phyloP scores from a whole-genome alignment of 495 filamentous ascomycete genomes.

The Daldinia grandis region DNA sequence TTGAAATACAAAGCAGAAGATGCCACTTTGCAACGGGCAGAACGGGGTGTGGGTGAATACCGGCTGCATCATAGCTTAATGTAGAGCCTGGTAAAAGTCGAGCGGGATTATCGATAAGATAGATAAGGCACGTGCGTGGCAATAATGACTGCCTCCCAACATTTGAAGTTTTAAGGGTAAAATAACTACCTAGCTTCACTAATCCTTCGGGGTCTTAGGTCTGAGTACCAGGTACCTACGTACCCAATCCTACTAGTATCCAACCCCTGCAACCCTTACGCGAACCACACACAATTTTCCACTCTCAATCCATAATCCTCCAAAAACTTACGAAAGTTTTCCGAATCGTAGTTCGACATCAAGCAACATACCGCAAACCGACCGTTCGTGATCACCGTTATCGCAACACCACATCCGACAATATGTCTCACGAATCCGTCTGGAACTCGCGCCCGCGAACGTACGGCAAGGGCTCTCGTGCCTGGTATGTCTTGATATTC shows the following conservation, averaged over 20 bases:
- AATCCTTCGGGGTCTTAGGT: background rate
- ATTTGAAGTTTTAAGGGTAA: background rate
- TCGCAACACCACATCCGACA: slow-evolving; percentile 51
- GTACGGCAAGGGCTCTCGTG: slow-evolving; percentile 93
- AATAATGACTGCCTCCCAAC: background rate
- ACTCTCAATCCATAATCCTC: slow-evolving; percentile 27
- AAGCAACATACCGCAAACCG: slow-evolving; percentile 24
- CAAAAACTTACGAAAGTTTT: slow-evolving; percentile 38
- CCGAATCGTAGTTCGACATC: slow-evolving; percentile 12
- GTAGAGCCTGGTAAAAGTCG: slow-evolving; percentile 24
- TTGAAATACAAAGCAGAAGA: slow-evolving; percentile 43
- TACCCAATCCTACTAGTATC: background rate
- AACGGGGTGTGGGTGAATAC: slow-evolving; percentile 17
- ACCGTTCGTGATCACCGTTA: slow-evolving; percentile 28
- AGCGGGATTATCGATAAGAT: slow-evolving; percentile 33
- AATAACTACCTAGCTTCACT: no score
- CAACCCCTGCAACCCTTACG: slow-evolving; percentile 35
- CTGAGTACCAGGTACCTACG: no score
- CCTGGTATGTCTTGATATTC: slow-evolving; percentile 70
- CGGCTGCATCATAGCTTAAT: slow-evolving; percentile 26
- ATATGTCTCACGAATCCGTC: slow-evolving; percentile 98
- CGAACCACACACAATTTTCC: slow-evolving; percentile 42
- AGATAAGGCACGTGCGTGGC: slow-evolving; percentile 1
- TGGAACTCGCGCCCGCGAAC: slow-evolving; percentile 98
- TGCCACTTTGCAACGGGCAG: slow-evolving; percentile 39